Evolutionary conservation across 208 protist genomes (phyloP), one percentile per base, ranked within the genome.

Genomic region (Angomonas ambiguus): DNA sequence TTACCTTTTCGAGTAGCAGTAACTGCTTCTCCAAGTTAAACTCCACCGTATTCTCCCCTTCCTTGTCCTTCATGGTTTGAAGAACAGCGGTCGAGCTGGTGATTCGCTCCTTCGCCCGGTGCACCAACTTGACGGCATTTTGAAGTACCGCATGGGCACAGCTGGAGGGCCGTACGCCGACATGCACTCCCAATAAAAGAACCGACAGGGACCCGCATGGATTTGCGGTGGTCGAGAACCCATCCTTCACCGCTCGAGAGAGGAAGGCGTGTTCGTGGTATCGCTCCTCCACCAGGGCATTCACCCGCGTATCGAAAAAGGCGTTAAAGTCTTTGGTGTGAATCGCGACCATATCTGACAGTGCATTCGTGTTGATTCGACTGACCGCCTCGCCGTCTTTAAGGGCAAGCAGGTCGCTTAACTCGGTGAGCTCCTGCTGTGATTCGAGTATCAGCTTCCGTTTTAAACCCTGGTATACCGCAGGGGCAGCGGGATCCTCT

Each of bases 281-380:
- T 65, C 73, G 79, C 42, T 96, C 91, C n/a, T 69, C 62, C 45
- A 92, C 69, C 69, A 94, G 91, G 11, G 80, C 72, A 22, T 68
- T 62, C 11, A 93, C 48, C n/a, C 84, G 80, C 63, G 82, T 79
- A 42, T 74, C 73, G 45, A 78, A 77, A 49, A 96, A 88, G 20
- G 85, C 74, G 64, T 96, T 87, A 73, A 92, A 92, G 49, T 93
- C 91, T 31, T 79, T 76, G 51, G 88, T 84, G 69, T 96, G 87
- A 34, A 88, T 76, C 1, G 87, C 79, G 0, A 93, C 83, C 53
- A 91, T 69, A 66, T 96, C 85, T 6, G 69, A 42, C 22, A 96
- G 75, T 18, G 92, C 74, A 10, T 86, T 79, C 11, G 67, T 81
- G 73, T 92, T 82, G 22, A 91, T 68, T 51, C 82, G 85, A 61